These are phyloP conservation scores for Apiospora hydei DNA, from an alignment of 2,329 filamentous ascomycete species.

Conservation along the genomic window DNA sequence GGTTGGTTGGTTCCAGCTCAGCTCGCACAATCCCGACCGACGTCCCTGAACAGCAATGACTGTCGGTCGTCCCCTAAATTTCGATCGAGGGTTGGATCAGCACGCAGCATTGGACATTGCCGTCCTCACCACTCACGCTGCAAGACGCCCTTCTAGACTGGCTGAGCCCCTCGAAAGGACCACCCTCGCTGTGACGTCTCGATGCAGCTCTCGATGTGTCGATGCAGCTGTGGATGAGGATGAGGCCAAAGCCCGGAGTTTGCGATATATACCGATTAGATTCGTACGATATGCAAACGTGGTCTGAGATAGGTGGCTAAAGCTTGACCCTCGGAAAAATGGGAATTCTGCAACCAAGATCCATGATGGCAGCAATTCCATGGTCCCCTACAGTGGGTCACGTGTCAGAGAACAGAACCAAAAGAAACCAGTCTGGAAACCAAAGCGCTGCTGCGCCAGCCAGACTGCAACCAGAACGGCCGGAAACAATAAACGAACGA, in stretches of 20 bases:
- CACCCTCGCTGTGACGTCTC: not conserved
- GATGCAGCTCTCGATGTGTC: not conserved
- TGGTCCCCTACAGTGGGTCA: not conserved
- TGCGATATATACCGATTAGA: constrained; percentile 18
- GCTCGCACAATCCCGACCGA: constrained; percentile 7
- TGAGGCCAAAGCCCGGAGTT: not conserved
- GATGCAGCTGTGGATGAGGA: not conserved
- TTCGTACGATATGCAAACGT: constrained; percentile 20
- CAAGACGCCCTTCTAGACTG: not conserved
- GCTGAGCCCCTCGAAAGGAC: not conserved
- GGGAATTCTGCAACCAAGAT: constrained; percentile 13
- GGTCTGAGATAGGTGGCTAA: constrained; percentile 17
- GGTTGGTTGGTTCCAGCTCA: not conserved
- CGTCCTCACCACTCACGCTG: not conserved
- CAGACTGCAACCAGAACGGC: not conserved
- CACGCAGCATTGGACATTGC: not conserved
- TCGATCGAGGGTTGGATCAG: not conserved
- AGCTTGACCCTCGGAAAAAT: constrained; percentile 12
- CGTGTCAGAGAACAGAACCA: not conserved
- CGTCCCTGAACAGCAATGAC: not conserved
- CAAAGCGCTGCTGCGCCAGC: not conserved
- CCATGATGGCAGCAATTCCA: constrained; percentile 14
- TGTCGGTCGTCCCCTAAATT: not conserved
- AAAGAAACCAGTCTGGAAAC: no score
- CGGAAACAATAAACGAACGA: constrained; percentile 10